Base-by-base conservation (phyloP, 257 asterid species). In the Cinchona pubescens region DNA sequence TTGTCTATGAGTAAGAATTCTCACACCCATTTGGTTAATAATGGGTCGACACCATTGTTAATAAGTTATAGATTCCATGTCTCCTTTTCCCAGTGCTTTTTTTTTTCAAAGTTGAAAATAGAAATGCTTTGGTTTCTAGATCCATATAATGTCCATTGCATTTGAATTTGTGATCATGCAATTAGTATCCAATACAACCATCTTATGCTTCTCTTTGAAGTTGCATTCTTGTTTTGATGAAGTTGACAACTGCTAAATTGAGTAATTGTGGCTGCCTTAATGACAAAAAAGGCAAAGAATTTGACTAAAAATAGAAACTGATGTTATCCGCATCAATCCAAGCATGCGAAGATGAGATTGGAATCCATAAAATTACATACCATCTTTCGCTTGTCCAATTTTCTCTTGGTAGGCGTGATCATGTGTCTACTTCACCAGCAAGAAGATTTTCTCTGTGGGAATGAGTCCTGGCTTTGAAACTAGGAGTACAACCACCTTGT, bases 91-190 rank as follows among this genome's bases (percentile, higher is more conserved):
- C 92, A 87, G 12, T 90, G 86, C 80, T 86, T 88, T 40, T 48
- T 75, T 76, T 89, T 76, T 88, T 87, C 73, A 86, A 76, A 66
- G 30, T 43, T 34, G 97, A 87, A 82, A 88, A 92, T 46, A 96
- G 97, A 78, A 84, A 87, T 43, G 97, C 92, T 69, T 84, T 84
- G 51, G 85, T 74, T 96, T 96, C 96, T 96, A 90, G 0, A 90
- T 79, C 92, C 88, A 90, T 49, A 89, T 79, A 93, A 90, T 86
- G 75, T 92, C 93, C 79, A 85, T 69, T 13, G 97, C 92, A 79
- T 90, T 83, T 13, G 65, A 37, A 79, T 90, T 90, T 15, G 90
- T 62, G 25, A 92, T 79, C 67, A 37, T 56, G 53, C 96, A 91
- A 21, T 83, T 53, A 37, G 76, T 80, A 69, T 82, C 75, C 83